phyloP scores from a whole-genome alignment of 139 green algal species.

The Chlamydomonas sphaeroides region DNA sequence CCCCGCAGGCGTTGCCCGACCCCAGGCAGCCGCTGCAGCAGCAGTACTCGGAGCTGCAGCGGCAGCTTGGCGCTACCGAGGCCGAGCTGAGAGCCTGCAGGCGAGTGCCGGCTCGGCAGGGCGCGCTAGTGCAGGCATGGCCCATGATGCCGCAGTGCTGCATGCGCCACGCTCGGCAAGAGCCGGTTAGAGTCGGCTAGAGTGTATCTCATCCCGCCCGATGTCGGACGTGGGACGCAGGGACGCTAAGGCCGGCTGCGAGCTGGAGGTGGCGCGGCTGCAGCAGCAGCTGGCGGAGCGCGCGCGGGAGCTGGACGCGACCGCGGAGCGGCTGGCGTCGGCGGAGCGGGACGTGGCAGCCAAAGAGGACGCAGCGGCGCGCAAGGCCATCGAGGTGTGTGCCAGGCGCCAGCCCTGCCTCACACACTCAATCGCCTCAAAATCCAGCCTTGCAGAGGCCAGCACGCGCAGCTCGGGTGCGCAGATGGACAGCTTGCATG shows the following conservation, averaged over 20 bases:
- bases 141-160: no score
- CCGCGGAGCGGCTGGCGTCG: constrained; percentile 10
- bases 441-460: no score
- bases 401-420: background rate
- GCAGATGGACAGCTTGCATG: background rate
- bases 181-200: no score
- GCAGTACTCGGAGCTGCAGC: constrained; percentile 44
- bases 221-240: no score
- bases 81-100: constrained; percentile 50
- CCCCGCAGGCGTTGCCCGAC: constrained; percentile 25
- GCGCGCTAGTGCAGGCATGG: no score
- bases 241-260: constrained; percentile 12
- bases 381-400: constrained; percentile 41
- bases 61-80: constrained; percentile 30
- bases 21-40: constrained; percentile 36
- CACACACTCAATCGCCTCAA: no score
- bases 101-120: no score
- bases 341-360: constrained; percentile 23
- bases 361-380: constrained; percentile 27
- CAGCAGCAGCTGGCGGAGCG: constrained; percentile 48
- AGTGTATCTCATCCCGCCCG: no score
- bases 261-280: constrained; percentile 49
- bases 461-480: no score
- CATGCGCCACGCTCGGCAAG: no score
- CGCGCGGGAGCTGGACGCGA: constrained; percentile 4